Evolutionary conservation across 306 rosid species (phyloP).

Genomic region (Dalbergia oliveri): DNA sequence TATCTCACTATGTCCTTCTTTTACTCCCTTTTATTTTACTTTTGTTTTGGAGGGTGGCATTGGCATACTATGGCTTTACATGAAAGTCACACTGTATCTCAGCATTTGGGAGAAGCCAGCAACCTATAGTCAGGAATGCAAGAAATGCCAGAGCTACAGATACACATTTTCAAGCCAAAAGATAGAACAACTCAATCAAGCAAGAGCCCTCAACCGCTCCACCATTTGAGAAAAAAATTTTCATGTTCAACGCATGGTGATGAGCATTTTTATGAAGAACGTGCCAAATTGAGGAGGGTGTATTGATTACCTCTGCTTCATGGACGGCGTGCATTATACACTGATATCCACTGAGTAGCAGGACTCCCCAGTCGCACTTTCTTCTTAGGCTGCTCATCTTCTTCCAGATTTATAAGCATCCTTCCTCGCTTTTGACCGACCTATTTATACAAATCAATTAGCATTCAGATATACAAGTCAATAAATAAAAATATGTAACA

Average conservation of each 20-base stretch:
- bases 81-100: background rate
- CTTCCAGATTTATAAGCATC: slow-evolving; percentile 81
- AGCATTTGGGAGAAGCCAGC: background rate
- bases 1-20: background rate
- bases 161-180: background rate
- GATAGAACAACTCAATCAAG: slow-evolving; percentile 26
- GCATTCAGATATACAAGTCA: slow-evolving; percentile 31
- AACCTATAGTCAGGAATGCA: slow-evolving; percentile 4
- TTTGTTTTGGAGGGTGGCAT: background rate
- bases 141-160: background rate
- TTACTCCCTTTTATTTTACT: background rate
- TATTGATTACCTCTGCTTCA: slow-evolving; percentile 88
- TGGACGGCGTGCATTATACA: slow-evolving; percentile 91
- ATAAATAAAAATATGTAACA: background rate
- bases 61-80: background rate
- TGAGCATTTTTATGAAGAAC: slow-evolving; percentile 14
- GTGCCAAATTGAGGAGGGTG: slow-evolving; percentile 21
- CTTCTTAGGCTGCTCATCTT: slow-evolving; percentile 96
- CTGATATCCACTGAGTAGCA: slow-evolving; percentile 96
- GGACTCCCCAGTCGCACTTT: slow-evolving; percentile 92
- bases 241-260: background rate
- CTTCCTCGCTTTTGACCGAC: slow-evolving; percentile 94
- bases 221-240: slow-evolving; percentile 6
- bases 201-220: slow-evolving; percentile 12
- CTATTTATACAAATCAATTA: slow-evolving; percentile 51